Conservation (phyloP, 345 rosid species). For the Camelina laxa region DNA sequence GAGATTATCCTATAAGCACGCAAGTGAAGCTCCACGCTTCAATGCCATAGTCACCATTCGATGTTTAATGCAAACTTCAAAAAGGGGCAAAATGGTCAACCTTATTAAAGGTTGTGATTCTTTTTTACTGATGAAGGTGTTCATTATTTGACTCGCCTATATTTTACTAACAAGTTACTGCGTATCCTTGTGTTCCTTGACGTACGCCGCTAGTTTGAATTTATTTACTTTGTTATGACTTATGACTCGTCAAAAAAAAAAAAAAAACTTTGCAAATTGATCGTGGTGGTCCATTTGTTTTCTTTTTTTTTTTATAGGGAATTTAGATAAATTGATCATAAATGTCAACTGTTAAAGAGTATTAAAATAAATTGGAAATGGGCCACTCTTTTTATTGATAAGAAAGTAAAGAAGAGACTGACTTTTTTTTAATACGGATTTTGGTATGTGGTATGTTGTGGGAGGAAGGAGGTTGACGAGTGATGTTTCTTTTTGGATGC, state of each 20-base stretch:
- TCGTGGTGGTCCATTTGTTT: slow-evolving; percentile 31
- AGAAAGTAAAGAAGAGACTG: slow-evolving; percentile 28
- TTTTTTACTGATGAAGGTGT: neutral
- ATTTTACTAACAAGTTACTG: slow-evolving; percentile 9
- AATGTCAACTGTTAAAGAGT: slow-evolving; percentile 26
- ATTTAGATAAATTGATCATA: neutral
- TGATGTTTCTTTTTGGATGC: slow-evolving; percentile 35
- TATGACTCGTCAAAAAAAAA: slow-evolving; percentile 14
- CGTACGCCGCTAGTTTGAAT: slow-evolving; percentile 37
- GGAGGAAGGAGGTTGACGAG: slow-evolving; percentile 13
- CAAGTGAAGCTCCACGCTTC: slow-evolving; percentile 15
- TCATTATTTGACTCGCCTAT: slow-evolving; percentile 17
- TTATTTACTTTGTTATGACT: neutral
- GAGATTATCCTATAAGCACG: slow-evolving; percentile 15
- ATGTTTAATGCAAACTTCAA: slow-evolving; percentile 20
- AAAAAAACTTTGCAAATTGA: neutral
- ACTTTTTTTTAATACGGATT: neutral
- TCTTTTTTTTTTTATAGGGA: neutral
- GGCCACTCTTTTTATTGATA: slow-evolving; percentile 1
- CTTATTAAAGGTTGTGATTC: neutral
- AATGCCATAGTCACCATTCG: slow-evolving; percentile 9
- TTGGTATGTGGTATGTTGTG: slow-evolving; percentile 28
- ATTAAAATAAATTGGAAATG: slow-evolving; percentile 11
- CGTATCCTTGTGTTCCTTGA: slow-evolving; percentile 29
- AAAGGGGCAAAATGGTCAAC: neutral